A percentile compares a stretch with the other conserved stretches of the same genome.
Evolutionary conservation across 805 yeast genomes (phyloP).

Genomic region (Clavispora fructus): DNA sequence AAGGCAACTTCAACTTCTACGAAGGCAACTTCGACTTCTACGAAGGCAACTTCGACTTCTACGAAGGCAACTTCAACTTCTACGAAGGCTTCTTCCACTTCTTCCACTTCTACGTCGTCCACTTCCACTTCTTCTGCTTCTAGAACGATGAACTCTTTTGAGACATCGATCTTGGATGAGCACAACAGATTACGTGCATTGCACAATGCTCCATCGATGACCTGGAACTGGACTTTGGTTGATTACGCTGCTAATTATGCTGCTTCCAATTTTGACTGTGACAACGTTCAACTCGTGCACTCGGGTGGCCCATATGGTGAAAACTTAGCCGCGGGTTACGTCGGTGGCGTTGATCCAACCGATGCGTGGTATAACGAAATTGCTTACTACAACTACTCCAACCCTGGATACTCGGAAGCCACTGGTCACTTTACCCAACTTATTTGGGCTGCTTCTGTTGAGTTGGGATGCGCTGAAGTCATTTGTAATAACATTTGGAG

Average conservation of each 20-base stretch:
- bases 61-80: constrained; percentile 1
- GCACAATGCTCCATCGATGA: constrained; percentile 25
- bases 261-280: constrained; percentile 42
- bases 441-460: constrained; percentile 58
- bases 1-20: neutral
- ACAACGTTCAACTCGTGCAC: constrained; percentile 57
- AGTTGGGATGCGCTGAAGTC: constrained; percentile 63
- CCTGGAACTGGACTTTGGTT: constrained; percentile 31
- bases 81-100: constrained; percentile 3
- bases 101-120: neutral
- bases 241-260: constrained; percentile 43
- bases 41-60: neutral
- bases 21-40: neutral
- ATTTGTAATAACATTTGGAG: constrained; percentile 45
- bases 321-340: constrained; percentile 66
- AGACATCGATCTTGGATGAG: constrained; percentile 26
- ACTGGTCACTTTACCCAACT: constrained; percentile 81
- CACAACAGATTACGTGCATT: constrained; percentile 36
- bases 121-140: constrained; percentile 2
- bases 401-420: constrained; percentile 45
- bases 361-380: constrained; percentile 76
- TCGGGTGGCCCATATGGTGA: constrained; percentile 70
- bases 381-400: constrained; percentile 43
- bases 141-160: constrained; percentile 14
- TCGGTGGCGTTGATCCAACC: constrained; percentile 52